Conservation (phyloP, 208 protist species). For the Balamuthia mandrillaris region DNA sequence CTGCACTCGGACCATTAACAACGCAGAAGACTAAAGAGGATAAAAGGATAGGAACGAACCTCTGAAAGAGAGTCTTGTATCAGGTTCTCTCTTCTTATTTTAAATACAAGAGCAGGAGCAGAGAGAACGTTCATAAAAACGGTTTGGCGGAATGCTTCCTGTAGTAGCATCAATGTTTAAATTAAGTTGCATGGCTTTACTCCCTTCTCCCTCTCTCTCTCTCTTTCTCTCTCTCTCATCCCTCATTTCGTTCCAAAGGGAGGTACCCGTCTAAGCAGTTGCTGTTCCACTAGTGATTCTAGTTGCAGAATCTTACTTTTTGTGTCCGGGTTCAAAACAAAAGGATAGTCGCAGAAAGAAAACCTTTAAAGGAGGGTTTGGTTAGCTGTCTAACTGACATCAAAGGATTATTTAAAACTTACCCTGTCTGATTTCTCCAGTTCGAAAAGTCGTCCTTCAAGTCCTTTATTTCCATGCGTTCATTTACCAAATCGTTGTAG, state of each 20-base stretch:
- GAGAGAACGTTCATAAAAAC: not conserved
- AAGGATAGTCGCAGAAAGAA: constrained; percentile 8
- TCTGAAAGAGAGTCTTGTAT: not conserved
- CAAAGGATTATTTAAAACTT: not conserved
- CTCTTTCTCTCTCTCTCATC: too few species aligned
- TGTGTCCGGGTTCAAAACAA: not conserved
- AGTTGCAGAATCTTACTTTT: constrained; percentile 36
- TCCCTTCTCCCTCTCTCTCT: too few species aligned
- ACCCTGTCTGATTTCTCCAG: not conserved
- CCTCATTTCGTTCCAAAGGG: too few species aligned
- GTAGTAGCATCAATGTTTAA: too few species aligned
- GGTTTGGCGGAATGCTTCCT: constrained; percentile 13
- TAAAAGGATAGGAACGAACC: not conserved
- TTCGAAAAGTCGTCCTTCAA: not conserved
- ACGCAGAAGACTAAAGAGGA: not conserved
- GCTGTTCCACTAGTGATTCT: constrained; percentile 22
- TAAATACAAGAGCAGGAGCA: not conserved
- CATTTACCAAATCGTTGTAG: constrained; percentile 31
- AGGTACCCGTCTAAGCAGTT: too few species aligned
- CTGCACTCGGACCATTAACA: not conserved
- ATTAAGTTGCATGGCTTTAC: too few species aligned
- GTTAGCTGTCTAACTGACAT: not conserved
- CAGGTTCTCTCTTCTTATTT: not conserved
- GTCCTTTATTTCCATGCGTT: constrained; percentile 29
- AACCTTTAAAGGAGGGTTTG: not conserved